Base-by-base conservation (phyloP, 352 stramenopile genomes). In the Saprolegnia parasitica region DNA sequence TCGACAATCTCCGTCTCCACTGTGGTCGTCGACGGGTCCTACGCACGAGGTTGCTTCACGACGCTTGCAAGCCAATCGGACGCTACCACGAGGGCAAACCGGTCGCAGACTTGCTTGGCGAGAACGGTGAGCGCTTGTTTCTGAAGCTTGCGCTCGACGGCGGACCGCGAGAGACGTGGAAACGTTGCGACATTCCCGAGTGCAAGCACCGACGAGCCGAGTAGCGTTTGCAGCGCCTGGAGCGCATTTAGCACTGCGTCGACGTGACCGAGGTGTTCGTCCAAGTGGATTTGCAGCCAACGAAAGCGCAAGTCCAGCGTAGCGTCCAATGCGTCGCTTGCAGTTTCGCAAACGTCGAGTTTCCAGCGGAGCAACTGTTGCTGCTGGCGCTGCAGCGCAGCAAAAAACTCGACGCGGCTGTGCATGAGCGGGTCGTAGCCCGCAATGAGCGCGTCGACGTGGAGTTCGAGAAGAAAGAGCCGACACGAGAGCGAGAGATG, bases 251-350 rank as follows among this genome's bases (percentile, higher is more conserved):
- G 24, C 24, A 60, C 52, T 6, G 13, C n/a, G 24, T 61, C 47
- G 8, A 70, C n/a, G 15, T 47, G 46, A 11, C 47, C 46, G 13
- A 23, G 21, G 9, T 61, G 26, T 21, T 70, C 63, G 23, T 61
- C 39, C 18, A 70, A 9, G 24, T 70, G 63, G 18, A 70, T 26
- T 63, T 63, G 49, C 13, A 70, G 40, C 63, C 63, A 70, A 15
- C 39, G 26, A 16, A 70, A 32, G 20, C 63, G 63, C 24, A 15
- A 60, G 52, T 18, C 24, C 11, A 60, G 52, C 13, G n/a, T 24
- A 1, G n/a, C 9, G 13, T 49, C 42, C 11, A n/a, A 10, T 1
- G 52, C 52, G 35, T n/a, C 52, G 52, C 24, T 55, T 23, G 24
- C 24, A 2, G 47, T 24, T 2, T 35, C 52, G 35, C 35, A 20